These are phyloP conservation scores for Azolla pinnata DNA, from an alignment of 75 land plant genomes.

Conservation along the genomic window DNA sequence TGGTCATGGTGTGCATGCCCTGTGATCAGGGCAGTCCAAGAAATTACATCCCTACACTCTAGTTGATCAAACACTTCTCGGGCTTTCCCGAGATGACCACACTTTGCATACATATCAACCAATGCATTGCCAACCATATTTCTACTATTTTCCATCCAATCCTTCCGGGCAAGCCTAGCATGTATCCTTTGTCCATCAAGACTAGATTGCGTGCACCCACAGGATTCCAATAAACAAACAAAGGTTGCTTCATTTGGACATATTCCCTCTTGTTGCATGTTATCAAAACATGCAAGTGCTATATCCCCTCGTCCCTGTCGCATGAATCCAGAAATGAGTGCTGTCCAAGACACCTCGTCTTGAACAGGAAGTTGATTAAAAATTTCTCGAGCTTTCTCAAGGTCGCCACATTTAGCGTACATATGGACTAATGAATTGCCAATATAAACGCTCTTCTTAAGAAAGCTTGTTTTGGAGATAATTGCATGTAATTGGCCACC, in stretches of 20 bases:
- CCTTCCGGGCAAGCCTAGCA: too few relatives aligned
- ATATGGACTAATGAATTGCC: too few relatives aligned
- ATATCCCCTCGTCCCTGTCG: constrained; percentile 10
- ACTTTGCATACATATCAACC: constrained; percentile 31
- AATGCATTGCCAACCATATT: too few relatives aligned
- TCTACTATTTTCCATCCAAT: background rate
- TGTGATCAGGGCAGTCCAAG: constrained; percentile 48
- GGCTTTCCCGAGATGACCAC: constrained; percentile 16
- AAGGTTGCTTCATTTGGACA: constrained; percentile 19
- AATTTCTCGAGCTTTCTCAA: too few relatives aligned
- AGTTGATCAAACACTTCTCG: constrained; percentile 41
- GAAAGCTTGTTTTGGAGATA: too few relatives aligned
- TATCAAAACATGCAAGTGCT: constrained; percentile 11
- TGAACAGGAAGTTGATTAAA: too few relatives aligned
- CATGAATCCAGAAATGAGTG: constrained; percentile 31
- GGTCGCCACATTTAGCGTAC: too few relatives aligned
- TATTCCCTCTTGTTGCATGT: constrained; percentile 21
- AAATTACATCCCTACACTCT: constrained; percentile 30
- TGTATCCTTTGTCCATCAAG: constrained; percentile 24
- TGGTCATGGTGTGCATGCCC: constrained; percentile 38
- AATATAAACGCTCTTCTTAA: too few relatives aligned
- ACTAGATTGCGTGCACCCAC: constrained; percentile 12
- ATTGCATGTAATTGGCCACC: too few relatives aligned
- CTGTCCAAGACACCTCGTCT: constrained; percentile 41
- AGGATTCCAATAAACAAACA: constrained; percentile 20